phyloP scores from a whole-genome alignment of 2,329 filamentous ascomycete species.

The Colletotrichum cereale region DNA sequence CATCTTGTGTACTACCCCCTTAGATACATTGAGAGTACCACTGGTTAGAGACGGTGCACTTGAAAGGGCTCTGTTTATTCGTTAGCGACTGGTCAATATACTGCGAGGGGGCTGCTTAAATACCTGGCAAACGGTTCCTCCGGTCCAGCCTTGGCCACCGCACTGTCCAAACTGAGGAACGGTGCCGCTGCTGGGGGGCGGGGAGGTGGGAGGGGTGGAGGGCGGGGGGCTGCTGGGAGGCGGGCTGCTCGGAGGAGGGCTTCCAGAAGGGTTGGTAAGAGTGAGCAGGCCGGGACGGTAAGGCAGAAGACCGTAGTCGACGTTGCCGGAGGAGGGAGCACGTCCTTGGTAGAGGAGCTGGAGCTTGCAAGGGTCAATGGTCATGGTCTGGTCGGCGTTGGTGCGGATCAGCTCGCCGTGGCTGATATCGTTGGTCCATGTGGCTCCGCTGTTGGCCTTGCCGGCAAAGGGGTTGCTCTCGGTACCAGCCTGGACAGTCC shows the following conservation, averaged over 20 bases:
- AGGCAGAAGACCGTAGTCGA: not conserved
- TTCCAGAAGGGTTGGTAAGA: not conserved
- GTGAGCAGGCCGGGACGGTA: not conserved
- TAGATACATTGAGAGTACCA: not conserved
- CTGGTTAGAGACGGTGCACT: not conserved
- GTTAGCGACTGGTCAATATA: not conserved
- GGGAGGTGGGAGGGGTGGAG: not conserved
- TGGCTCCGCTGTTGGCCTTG: slow-evolving; percentile 73
- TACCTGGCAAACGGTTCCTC: slow-evolving; percentile 1
- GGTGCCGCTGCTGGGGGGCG: slow-evolving; percentile 8
- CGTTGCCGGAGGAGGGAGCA: slow-evolving; percentile 49
- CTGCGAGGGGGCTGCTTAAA: not conserved
- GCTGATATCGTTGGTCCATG: slow-evolving; percentile 76
- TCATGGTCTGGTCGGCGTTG: slow-evolving; percentile 71
- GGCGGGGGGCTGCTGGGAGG: not conserved
- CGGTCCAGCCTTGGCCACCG: not conserved
- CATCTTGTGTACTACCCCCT: not conserved
- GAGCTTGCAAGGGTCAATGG: slow-evolving; percentile 73
- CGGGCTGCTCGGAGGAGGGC: not conserved
- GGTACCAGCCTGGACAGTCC: slow-evolving; percentile 68
- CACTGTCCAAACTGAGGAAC: not conserved
- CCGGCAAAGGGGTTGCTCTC: slow-evolving; percentile 73
- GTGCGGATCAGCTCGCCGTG: slow-evolving; percentile 72
- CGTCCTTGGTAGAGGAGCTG: slow-evolving; percentile 74
- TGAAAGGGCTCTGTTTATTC: not conserved